phyloP scores from a whole-genome alignment of 495 filamentous ascomycete genomes.

The Penicillium diatomitis region DNA sequence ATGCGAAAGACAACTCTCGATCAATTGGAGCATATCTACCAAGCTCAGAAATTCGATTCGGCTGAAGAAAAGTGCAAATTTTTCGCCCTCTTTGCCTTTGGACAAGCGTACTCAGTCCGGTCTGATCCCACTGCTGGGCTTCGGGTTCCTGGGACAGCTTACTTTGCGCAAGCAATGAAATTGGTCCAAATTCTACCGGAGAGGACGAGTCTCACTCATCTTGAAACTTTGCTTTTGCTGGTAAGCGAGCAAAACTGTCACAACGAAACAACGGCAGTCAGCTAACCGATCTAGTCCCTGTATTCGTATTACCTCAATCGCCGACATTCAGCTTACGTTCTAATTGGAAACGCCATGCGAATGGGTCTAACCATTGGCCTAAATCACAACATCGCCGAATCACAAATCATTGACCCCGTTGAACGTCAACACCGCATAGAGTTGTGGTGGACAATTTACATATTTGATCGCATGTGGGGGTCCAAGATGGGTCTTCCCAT shows the following conservation, averaged over 20 bases:
- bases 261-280: neutral
- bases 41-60: conserved; percentile 25
- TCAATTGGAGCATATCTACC: conserved; percentile 36
- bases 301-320: conserved; percentile 40
- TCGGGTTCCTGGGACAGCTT: conserved; percentile 33
- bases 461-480: conserved; percentile 40
- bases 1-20: conserved; percentile 34
- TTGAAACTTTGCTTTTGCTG: conserved; percentile 32
- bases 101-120: conserved; percentile 34
- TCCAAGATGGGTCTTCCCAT: conserved; percentile 38
- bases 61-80: conserved; percentile 33
- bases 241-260: conserved; percentile 10
- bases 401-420: conserved; percentile 35
- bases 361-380: conserved; percentile 34
- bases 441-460: conserved; percentile 42
- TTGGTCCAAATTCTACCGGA: conserved; percentile 34
- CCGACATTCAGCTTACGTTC: conserved; percentile 32
- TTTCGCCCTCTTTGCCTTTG: conserved; percentile 38
- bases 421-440: conserved; percentile 37
- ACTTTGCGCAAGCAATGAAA: conserved; percentile 35
- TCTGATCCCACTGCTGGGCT: conserved; percentile 26
- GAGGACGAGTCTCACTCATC: conserved; percentile 32
- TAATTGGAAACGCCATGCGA: conserved; percentile 37
- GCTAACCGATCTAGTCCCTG: conserved; percentile 19
- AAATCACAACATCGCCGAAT: conserved; percentile 39